Evolutionary conservation across 129 eudicot genomes (phyloP).

Genomic region (Chrysanthemum lavandulifolium): DNA sequence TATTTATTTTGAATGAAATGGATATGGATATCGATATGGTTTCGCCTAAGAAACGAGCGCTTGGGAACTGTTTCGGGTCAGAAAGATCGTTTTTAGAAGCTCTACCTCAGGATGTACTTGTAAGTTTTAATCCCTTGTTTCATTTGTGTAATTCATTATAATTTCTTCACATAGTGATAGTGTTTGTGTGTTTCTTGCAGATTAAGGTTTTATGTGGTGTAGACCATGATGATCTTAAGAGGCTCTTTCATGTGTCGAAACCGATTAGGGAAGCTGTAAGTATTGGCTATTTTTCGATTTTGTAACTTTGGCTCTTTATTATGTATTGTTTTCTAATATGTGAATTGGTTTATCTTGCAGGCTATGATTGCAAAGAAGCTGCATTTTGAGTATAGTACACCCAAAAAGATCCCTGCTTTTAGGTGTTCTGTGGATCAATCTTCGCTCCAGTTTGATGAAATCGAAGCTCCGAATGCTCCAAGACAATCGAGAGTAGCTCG

Average conservation of each 20-base stretch:
- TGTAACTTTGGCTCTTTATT: background rate
- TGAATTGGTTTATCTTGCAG: constrained; percentile 37
- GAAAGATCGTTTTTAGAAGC: constrained; percentile 64
- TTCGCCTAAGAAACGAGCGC: constrained; percentile 51
- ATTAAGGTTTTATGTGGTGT: constrained; percentile 88
- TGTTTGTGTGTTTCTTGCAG: constrained; percentile 43
- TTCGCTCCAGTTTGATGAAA: constrained; percentile 32
- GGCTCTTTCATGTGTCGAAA: constrained; percentile 67
- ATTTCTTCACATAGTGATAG: constrained; percentile 14
- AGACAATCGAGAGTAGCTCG: constrained; percentile 51
- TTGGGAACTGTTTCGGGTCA: constrained; percentile 14
- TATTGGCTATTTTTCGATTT: background rate
- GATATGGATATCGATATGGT: constrained; percentile 36
- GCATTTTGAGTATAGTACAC: constrained; percentile 82
- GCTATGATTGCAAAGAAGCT: constrained; percentile 64
- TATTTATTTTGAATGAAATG: constrained; percentile 44
- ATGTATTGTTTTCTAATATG: background rate
- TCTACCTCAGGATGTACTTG: constrained; percentile 84
- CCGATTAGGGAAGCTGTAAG: constrained; percentile 81
- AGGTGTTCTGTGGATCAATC: constrained; percentile 36
- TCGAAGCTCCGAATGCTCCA: constrained; percentile 82
- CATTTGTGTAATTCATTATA: background rate
- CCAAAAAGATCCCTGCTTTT: constrained; percentile 57
- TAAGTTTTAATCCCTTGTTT: constrained; percentile 26
- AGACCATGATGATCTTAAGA: constrained; percentile 86